phyloP scores from a whole-genome alignment of 1,284 basidiomycete species.

The Trametes polyzona region DNA sequence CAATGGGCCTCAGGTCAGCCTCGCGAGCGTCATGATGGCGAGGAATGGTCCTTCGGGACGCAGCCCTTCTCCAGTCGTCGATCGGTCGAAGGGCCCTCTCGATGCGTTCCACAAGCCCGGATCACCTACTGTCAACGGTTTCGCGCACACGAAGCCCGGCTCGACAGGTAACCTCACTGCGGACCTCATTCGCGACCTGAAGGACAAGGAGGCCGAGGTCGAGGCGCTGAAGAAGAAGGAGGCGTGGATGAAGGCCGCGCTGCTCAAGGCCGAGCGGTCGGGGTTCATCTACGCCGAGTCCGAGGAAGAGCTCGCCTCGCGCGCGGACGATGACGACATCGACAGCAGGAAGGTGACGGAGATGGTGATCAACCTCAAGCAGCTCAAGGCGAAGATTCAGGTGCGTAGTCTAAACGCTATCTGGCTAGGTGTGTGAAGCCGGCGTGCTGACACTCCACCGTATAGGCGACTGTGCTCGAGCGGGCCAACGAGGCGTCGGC shows the following conservation, averaged over 20 bases:
- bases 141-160: slow-evolving; percentile 48
- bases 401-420: slow-evolving; percentile 56
- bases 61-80: slow-evolving; percentile 63
- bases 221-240: slow-evolving; percentile 81
- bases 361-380: slow-evolving; percentile 84
- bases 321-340: slow-evolving; percentile 39
- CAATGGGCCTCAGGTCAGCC: slow-evolving; percentile 47
- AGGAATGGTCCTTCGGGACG: slow-evolving; percentile 56
- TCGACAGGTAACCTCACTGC: slow-evolving; percentile 73
- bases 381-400: slow-evolving; percentile 88
- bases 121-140: slow-evolving; percentile 62
- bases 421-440: slow-evolving; percentile 1
- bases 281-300: slow-evolving; percentile 76
- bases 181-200: slow-evolving; percentile 79
- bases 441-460: slow-evolving; percentile 2
- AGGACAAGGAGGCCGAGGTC: slow-evolving; percentile 80
- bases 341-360: slow-evolving; percentile 61
- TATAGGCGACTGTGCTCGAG: slow-evolving; percentile 69
- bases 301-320: slow-evolving; percentile 44
- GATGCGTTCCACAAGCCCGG: slow-evolving; percentile 64
- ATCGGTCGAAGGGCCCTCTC: slow-evolving; percentile 54
- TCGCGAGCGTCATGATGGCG: slow-evolving; percentile 56
- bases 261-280: slow-evolving; percentile 77
- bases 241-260: slow-evolving; percentile 85
- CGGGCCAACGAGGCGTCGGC: slow-evolving; percentile 82